Evolutionary conservation across 1,284 basidiomycete genomes (phyloP), one percentile per base, ranked within the genome.

Genomic region (Mycena citricolor): DNA sequence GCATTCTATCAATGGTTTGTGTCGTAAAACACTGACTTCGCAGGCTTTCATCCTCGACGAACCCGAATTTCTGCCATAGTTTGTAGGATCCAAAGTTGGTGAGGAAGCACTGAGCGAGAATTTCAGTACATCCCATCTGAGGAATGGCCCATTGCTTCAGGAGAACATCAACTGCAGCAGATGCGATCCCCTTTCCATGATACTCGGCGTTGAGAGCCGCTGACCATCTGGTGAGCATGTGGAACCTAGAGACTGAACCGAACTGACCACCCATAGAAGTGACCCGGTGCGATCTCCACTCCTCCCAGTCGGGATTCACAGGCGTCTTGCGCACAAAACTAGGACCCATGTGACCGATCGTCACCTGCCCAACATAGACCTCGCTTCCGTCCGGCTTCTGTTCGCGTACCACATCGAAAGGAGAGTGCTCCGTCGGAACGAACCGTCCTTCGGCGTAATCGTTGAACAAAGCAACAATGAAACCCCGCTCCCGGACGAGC

Each of bases 51-150:
- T 45, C 28, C 33, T 50, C 47, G 4, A 44, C 42, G 14, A 55
- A 55, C 14, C 51, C 54, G 16, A 43, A n/a, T 24, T 49, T 51
- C 41, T 52, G 25, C 53, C 53, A 54, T 13, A 55, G 12, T 29
- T 34, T 40, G n/a, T 35, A 41, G 6, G 44, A 51, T 3, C 26
- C 39, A 4, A 39, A 5, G 24, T 53, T 51, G 8, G 48, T 45
- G 4, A 20, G 17, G 38, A 48, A 37, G 13, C 35, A 38, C 23
- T 39, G 16, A 6, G 51, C 51, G n/a, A 30, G 39, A 4, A 55
- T 37, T 41, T 55, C 54, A 13, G 54, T 55, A 12, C 24, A 34
- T n/a, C 54, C 51, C 32, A 55, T 46, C 28, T 49, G 51, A 16
- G 42, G 20, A 13, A 55, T 29, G 11, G 42, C 54, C 41, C 45